Percentiles rank a stretch among this genome's conserved stretches.
phyloP scores from a whole-genome alignment of 805 yeast genomes.

The Lachancea nothofagi region DNA sequence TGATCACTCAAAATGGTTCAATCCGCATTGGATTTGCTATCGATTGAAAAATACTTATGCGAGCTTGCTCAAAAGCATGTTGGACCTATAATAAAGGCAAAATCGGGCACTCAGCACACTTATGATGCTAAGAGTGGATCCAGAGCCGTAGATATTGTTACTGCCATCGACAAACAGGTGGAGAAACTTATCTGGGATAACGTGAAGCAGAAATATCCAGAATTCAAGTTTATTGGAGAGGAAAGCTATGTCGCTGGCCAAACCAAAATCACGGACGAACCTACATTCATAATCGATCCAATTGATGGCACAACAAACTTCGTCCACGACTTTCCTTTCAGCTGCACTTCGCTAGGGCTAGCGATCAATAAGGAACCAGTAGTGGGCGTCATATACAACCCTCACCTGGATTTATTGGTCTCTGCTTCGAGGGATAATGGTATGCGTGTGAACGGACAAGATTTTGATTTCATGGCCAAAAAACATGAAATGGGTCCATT shows the following conservation, averaged over 20 bases:
- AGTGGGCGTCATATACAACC: conserved; percentile 62
- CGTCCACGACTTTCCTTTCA: conserved; percentile 54
- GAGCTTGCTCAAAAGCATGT: conserved; percentile 26
- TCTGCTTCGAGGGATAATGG: conserved; percentile 53
- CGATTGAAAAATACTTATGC: conserved; percentile 27
- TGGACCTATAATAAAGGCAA: conserved; percentile 45
- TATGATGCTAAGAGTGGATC: conserved; percentile 32
- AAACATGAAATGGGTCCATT: conserved; percentile 76
- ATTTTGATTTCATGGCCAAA: conserved; percentile 53
- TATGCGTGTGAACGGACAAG: conserved; percentile 44
- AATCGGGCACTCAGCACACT: conserved; percentile 40
- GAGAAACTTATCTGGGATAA: conserved; percentile 38
- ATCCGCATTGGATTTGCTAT: conserved; percentile 15
- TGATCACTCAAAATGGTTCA: not conserved
- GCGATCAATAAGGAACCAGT: conserved; percentile 44
- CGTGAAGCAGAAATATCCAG: conserved; percentile 38
- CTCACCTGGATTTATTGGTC: conserved; percentile 47
- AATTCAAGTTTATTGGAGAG: conserved; percentile 53
- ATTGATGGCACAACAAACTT: conserved; percentile 61
- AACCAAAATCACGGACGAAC: conserved; percentile 42
- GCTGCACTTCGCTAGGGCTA: conserved; percentile 59
- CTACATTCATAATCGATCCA: conserved; percentile 59
- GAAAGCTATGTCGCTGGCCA: conserved; percentile 49
- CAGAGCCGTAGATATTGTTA: conserved; percentile 54
- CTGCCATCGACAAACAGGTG: conserved; percentile 56